A percentile compares a stretch with the other conserved stretches of the same genome.
phyloP scores from a whole-genome alignment of 306 rosid species.

The barrel medic (Medicago truncatula) region DNA sequence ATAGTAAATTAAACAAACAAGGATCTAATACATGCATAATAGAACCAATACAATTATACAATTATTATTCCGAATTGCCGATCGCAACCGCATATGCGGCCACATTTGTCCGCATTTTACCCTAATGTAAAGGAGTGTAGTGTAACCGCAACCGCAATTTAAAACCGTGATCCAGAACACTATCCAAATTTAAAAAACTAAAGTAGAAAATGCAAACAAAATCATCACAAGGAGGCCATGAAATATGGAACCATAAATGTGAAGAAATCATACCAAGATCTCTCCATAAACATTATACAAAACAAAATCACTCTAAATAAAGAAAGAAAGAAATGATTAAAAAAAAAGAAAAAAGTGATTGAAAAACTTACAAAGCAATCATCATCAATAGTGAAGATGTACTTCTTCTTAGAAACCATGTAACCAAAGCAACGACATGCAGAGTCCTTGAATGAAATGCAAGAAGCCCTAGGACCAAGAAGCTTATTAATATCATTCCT shows the following conservation, averaged over 20 bases:
- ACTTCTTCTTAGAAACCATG: conserved; percentile 95
- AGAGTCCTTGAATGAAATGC: conserved; percentile 93
- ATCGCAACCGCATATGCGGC: background rate
- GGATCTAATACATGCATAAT: background rate
- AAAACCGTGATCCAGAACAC: background rate
- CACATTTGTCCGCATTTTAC: background rate
- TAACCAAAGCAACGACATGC: conserved; percentile 96
- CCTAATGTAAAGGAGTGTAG: too few species aligned
- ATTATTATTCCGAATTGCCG: too few species aligned
- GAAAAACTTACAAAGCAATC: conserved; percentile 77
- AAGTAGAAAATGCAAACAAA: too few species aligned
- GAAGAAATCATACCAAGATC: conserved; percentile 5
- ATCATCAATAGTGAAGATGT: conserved; percentile 88
- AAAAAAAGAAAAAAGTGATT: background rate
- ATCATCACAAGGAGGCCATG: background rate
- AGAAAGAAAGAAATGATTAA: too few species aligned
- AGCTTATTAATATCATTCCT: conserved; percentile 81
- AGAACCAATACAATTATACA: background rate
- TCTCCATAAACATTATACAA: background rate
- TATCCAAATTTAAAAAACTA: background rate
- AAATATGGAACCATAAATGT: background rate
- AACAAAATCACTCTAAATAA: background rate
- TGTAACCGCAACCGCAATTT: background rate
- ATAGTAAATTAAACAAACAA: background rate
- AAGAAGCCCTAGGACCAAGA: conserved; percentile 75